These are phyloP conservation scores for Colletotrichum limetticola DNA, from an alignment of 2,329 filamentous ascomycete genomes.

Conservation along the genomic window DNA sequence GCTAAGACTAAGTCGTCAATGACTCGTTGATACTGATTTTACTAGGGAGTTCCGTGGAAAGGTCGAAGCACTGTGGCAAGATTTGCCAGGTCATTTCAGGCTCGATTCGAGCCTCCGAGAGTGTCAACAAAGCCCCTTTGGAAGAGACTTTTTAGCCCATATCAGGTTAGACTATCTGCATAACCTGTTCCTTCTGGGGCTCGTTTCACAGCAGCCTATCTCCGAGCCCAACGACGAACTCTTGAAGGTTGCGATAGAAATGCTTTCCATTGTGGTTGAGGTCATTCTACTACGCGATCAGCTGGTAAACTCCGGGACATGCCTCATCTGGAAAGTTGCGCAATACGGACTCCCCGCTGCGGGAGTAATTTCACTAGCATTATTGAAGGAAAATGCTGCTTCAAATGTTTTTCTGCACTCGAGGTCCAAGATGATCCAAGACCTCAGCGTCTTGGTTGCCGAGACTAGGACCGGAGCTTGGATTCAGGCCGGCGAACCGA, in stretches of 20 bases:
- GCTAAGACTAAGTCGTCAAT: background rate
- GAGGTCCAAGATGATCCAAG: slow-evolving; percentile 16
- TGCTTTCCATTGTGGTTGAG: background rate
- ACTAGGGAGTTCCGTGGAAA: background rate
- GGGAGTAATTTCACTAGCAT: background rate
- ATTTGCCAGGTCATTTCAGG: background rate
- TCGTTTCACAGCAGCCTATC: background rate
- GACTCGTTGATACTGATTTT: background rate
- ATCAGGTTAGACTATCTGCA: background rate
- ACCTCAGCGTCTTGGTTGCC: slow-evolving; percentile 33
- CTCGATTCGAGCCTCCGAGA: background rate
- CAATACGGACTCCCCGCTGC: background rate
- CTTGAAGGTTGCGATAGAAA: background rate
- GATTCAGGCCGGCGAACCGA: slow-evolving; percentile 35
- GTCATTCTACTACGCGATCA: background rate
- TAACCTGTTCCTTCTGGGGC: background rate
- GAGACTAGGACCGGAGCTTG: slow-evolving; percentile 30
- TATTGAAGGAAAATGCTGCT: background rate
- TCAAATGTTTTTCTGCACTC: background rate
- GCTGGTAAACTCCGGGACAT: background rate
- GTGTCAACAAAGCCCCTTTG: background rate
- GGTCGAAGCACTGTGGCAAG: background rate
- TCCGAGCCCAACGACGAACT: background rate
- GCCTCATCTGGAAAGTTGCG: background rate
- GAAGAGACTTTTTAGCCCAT: background rate